Base-by-base conservation (phyloP, 179 eudicot genomes). In the Nepenthes alata region DNA sequence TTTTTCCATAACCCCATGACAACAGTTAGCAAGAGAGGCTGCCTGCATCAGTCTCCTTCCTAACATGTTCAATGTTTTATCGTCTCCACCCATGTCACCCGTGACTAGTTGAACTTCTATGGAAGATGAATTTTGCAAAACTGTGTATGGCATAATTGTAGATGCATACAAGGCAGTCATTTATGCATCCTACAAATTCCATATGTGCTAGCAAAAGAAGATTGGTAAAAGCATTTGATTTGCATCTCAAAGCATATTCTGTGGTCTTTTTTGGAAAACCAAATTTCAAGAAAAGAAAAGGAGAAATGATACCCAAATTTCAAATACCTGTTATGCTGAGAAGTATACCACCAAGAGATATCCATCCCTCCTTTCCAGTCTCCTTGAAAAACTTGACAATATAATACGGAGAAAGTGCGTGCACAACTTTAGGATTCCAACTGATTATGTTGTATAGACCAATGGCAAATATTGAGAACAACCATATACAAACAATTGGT, bases 331-430 rank as follows among this genome's bases (percentile, higher is more conserved):
- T 85, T 60, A 88, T 83, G 65, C 77, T 76, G 39, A 89, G 89
- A 66, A 89, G 91, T 60, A 89, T 59, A 62, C 95, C 97, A 52
- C 97, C 97, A 64, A 89, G 87, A 55, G 97, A 78, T 61, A 90
- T 63, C 97, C 97, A 90, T 44, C 97, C 97, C 37, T 81, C 83
- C 75, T 64, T 82, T 60, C 95, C 88, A 64, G 97, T 90, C 58
- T 72, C 67, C 16, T 63, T 64, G 58, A 90, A 90, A 78, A 83
- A 90, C 57, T 62, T 80, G 70, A 80, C 15, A 16, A 90, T 90
- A 65, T 90, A 88, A 65, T 62, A 64, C n/a, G 97, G 97, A 72
- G 97, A 90, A 58, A 90, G 66, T 56, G 95, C 97, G 50, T n/a
- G 61, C 25, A 81, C 73, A 44, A 90, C 68, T 61, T 71, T 75